Evolutionary conservation across 1,284 basidiomycete species (phyloP).

Genomic region (Fomitopsis palustris): DNA sequence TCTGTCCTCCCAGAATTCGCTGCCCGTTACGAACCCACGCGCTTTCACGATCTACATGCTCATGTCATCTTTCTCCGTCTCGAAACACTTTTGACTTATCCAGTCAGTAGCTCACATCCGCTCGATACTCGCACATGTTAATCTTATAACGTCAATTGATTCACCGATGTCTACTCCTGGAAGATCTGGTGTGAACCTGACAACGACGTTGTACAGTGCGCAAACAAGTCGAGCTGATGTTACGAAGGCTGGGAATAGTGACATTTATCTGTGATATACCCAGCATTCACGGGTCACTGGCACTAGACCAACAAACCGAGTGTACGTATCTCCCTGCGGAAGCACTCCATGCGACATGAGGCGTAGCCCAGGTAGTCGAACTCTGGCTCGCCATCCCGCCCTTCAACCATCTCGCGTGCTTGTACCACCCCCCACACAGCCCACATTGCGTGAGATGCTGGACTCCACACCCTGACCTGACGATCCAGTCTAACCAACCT

Average conservation of each 20-base stretch:
- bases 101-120: slow-evolving; percentile 23
- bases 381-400: slow-evolving; percentile 54
- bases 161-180: neutral
- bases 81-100: slow-evolving; percentile 34
- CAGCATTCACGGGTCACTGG: too few species aligned
- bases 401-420: slow-evolving; percentile 76
- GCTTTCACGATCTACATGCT: slow-evolving; percentile 18
- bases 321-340: slow-evolving; percentile 52
- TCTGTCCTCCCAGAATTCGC: neutral
- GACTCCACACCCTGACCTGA: slow-evolving; percentile 83
- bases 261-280: too few species aligned
- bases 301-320: slow-evolving; percentile 37
- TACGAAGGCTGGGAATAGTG: too few species aligned
- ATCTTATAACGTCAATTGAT: slow-evolving; percentile 33
- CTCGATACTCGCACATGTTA: slow-evolving; percentile 28
- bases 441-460: slow-evolving; percentile 88
- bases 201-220: too few species aligned
- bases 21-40: slow-evolving; percentile 10
- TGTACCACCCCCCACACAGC: slow-evolving; percentile 90
- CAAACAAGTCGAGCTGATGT: too few species aligned
- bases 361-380: slow-evolving; percentile 81
- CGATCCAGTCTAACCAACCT: slow-evolving; percentile 56
- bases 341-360: slow-evolving; percentile 57
- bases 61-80: slow-evolving; percentile 25
- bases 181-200: neutral